Percentiles rank a stretch among this genome's conserved stretches.
phyloP scores from a whole-genome alignment of 2,329 filamentous ascomycete genomes.

The Macrophomina phaseolina region DNA sequence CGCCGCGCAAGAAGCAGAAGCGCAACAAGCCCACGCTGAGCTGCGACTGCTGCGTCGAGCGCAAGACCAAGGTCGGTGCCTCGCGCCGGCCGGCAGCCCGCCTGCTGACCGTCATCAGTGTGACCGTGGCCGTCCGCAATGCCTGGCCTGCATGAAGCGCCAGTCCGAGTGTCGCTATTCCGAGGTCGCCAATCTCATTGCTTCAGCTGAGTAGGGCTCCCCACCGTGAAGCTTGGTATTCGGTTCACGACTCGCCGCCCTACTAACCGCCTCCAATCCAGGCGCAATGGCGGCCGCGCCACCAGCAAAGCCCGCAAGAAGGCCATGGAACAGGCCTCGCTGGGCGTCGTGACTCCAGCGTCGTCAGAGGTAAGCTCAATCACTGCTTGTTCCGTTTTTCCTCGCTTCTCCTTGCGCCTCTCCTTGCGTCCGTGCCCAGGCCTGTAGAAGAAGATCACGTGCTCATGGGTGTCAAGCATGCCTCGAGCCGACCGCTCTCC shows the following conservation, averaged over 20 bases:
- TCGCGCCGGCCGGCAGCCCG: not conserved
- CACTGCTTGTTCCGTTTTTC: not conserved
- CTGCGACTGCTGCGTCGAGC: constrained; percentile 79
- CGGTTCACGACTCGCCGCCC: constrained; percentile 13
- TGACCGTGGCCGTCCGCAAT: constrained; percentile 70
- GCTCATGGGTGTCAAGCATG: constrained; percentile 26
- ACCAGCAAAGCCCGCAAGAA: constrained; percentile 25
- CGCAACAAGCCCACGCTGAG: constrained; percentile 83
- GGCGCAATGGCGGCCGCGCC: constrained; percentile 27
- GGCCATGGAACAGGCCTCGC: constrained; percentile 18
- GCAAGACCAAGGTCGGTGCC: constrained; percentile 74
- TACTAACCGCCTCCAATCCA: constrained; percentile 25
- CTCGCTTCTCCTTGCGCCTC: not conserved
- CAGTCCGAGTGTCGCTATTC: constrained; percentile 79
- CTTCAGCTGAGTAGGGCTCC: constrained; percentile 63
- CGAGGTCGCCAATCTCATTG: constrained; percentile 74
- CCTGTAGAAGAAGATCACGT: constrained; percentile 15
- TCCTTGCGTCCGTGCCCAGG: constrained; percentile 3
- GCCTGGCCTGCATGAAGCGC: constrained; percentile 70
- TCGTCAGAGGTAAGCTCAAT: constrained; percentile 26
- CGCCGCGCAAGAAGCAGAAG: constrained; percentile 65
- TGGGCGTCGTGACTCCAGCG: constrained; percentile 25
- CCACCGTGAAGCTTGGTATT: constrained; percentile 9
- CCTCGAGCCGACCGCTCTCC: constrained; percentile 25
- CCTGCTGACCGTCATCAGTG: constrained; percentile 58